These are phyloP conservation scores for Monosporozyma siamensis DNA, from an alignment of 805 yeast genomes.

Conservation along the genomic window DNA sequence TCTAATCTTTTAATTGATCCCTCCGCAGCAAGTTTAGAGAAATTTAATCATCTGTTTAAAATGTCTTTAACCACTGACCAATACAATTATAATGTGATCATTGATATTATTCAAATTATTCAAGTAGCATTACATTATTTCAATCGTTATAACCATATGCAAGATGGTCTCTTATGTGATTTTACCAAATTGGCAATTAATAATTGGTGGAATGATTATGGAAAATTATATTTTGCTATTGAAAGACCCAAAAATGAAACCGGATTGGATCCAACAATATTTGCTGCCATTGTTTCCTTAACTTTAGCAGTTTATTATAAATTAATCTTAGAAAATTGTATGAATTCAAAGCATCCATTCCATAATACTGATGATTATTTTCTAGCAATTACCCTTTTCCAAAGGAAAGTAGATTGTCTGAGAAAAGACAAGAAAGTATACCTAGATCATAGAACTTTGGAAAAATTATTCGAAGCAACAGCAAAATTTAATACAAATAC, in stretches of 20 bases:
- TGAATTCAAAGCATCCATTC: conserved; percentile 74
- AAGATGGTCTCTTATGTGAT: conserved; percentile 77
- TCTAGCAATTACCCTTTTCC: conserved; percentile 63
- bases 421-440: conserved; percentile 34
- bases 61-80: conserved; percentile 10
- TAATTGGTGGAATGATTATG: conserved; percentile 79
- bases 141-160: conserved; percentile 51
- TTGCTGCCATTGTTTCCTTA: conserved; percentile 73
- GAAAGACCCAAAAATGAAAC: conserved; percentile 38
- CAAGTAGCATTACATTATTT: conserved; percentile 76
- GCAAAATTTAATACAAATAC: conserved; percentile 32
- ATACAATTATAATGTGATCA: conserved; percentile 39
- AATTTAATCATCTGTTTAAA: conserved; percentile 67
- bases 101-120: conserved; percentile 61
- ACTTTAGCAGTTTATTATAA: conserved; percentile 57
- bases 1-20: conserved; percentile 63
- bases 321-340: conserved; percentile 47
- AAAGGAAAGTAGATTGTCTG: conserved; percentile 46
- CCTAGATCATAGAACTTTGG: conserved; percentile 50
- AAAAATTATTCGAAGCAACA: conserved; percentile 39
- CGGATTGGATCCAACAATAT: conserved; percentile 52
- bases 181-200: conserved; percentile 64
- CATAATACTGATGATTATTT: conserved; percentile 56
- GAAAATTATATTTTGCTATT: conserved; percentile 32
- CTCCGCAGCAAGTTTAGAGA: conserved; percentile 70